Base-by-base conservation (phyloP, 2,329 filamentous ascomycete species). In the Ceratocystis colombiana region DNA sequence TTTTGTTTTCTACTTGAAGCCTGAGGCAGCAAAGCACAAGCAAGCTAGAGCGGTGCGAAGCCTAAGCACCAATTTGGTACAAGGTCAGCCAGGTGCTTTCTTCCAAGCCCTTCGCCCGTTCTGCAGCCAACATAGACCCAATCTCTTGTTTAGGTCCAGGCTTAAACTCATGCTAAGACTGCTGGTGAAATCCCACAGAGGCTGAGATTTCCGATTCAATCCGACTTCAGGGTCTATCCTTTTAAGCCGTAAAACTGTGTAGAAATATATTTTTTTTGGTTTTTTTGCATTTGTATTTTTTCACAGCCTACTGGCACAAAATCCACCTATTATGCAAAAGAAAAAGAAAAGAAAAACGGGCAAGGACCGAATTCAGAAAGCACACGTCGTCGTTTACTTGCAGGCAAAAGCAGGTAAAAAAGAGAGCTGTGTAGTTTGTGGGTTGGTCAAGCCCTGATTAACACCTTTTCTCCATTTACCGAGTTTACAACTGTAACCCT, bases 151-250 rank as follows among this genome's bases (percentile, higher is more conserved):
- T 57, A 17, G 25, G n/a, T 57, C 28, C 17, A 57, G 25, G 55
- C 30, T 59, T 20, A 12, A 7, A 37, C n/a, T 33, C 55, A 33
- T 59, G 28, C 55, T 53, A 53, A 53, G 48, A 8, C 10, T 5
- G 48, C 25, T 53, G 48, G 8, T 53, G 37, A 41, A 28, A 25
- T 53, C 48, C 48, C 55, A 59, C 30, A 59, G 55, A 30, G 55
- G 55, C 55, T 59, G 28, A 15, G 33, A 59, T 59, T 59, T 37
- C 55, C 55, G 55, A 59, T 59, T 59, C 55, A n/a, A 59, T 59
- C 55, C 55, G 55, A 59, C 28, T 37, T 30, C 25, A 37, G 17
- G 55, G 25, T n/a, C 25, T 59, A n/a, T 59, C 30, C 15, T 59
- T 8, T 33, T 0, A 30, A n/a, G 25, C 30, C 30, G 28, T 12